Base-by-base conservation (phyloP, 1,139 yeast species). In the Nakaseomyces bracarensis region DNA sequence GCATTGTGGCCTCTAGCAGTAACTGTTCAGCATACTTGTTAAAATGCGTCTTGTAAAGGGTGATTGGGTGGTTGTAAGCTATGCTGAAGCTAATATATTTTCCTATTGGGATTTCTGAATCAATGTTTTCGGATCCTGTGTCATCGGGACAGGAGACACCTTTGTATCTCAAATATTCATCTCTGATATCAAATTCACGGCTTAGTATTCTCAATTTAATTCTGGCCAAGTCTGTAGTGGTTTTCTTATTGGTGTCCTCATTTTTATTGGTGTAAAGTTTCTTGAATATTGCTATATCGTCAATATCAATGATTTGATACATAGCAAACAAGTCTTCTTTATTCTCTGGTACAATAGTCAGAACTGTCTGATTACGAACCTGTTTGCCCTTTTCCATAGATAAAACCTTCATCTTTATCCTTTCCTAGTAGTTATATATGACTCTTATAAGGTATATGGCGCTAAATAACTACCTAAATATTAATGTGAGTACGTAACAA, bases 271-370 rank as follows among this genome's bases (percentile, higher is more conserved):
- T 50, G 10, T 60, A 54, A 43, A 51, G 50, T 40, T 95, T 83
- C 47, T 74, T 71, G 41, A 87, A 68, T 48, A 77, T 76, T 4
- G 91, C 69, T 46, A 76, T 79, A 63, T 91, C 98, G 19, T 82
- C 85, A 43, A 74, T 75, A 41, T 78, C 79, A 9, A 91, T 71
- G 28, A 91, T 67, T 55, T 91, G 93, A 67, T 85, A 87, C 10
- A 86, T 60, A 36, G 83, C 80, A 89, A 96, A 91, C 49, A 91
- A 69, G 60, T 91, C 98, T 54, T 91, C 97, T 31, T 85, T 77
- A 55, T 91, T 97, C 54, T 87, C 86, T 0, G 96, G 91, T 3
- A 76, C 67, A 14, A 89, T 63, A 1, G 81, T 71, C 13, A 85
- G 43, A n/a, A 46, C 48, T 3, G 56, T 51, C 3, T 46, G 50